Percentiles rank a stretch among this genome's conserved stretches.
phyloP scores from a whole-genome alignment of 305 asterid species.

The Fraxinus velutina region DNA sequence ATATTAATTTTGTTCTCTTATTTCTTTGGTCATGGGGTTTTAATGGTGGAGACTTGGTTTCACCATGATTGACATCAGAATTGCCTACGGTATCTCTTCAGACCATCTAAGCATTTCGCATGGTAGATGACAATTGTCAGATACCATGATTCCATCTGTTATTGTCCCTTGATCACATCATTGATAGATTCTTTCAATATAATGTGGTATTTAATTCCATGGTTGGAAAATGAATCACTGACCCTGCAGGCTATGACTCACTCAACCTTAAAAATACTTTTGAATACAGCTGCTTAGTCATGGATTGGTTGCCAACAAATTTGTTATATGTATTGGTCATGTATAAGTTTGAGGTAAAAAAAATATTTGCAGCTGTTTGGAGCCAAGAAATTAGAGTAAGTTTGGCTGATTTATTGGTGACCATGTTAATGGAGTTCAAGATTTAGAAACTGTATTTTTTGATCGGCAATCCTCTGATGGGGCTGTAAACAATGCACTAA shows the following conservation, averaged over 20 bases:
- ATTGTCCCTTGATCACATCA: not conserved
- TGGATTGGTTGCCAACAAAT: not conserved
- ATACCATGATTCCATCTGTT: not conserved
- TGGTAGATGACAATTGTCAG: not conserved
- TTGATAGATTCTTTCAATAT: not conserved
- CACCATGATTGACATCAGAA: not conserved
- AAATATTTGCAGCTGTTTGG: not conserved
- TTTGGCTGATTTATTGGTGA: not conserved
- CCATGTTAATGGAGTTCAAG: not conserved
- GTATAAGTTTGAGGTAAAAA: not conserved
- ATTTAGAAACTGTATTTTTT: not conserved
- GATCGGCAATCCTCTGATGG: not conserved
- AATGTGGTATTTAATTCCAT: not conserved
- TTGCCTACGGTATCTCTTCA: not conserved
- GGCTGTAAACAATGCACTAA: not conserved
- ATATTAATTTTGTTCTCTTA: constrained; percentile 4
- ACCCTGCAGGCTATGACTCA: not conserved
- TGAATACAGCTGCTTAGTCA: not conserved
- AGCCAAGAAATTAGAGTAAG: not conserved
- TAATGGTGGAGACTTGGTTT: not conserved
- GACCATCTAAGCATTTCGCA: not conserved
- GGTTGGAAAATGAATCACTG: not conserved
- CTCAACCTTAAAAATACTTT: not conserved
- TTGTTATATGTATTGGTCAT: not conserved
- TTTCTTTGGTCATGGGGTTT: not conserved